A percentile compares a stretch with the other conserved stretches of the same genome.
These are phyloP conservation scores for Saprolegnia parasitica DNA, from an alignment of 352 stramenopile species.

Conservation along the genomic window DNA sequence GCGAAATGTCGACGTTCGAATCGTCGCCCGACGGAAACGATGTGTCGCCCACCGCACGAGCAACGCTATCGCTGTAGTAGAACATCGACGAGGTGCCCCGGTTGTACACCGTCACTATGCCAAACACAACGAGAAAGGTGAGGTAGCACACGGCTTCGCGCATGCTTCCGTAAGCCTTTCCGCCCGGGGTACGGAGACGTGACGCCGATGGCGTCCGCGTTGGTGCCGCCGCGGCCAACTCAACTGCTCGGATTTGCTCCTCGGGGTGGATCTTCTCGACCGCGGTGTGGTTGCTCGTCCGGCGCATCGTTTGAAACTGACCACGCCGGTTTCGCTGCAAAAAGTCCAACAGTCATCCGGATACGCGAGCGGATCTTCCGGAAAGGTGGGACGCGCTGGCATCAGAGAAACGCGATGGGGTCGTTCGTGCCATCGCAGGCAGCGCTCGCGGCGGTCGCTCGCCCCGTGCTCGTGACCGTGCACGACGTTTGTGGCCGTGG, in stretches of 20 bases:
- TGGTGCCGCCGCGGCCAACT: not conserved
- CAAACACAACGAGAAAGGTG: slow-evolving; percentile 19
- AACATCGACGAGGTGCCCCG: slow-evolving; percentile 33
- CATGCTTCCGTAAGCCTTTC: slow-evolving; percentile 6
- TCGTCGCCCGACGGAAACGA: slow-evolving; percentile 40
- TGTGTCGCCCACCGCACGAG: slow-evolving; percentile 42
- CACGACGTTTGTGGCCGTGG: slow-evolving; percentile 56
- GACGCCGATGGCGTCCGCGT: not conserved
- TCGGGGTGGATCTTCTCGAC: slow-evolving; percentile 20
- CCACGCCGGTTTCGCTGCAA: not conserved
- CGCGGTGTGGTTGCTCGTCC: not conserved
- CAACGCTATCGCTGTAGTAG: slow-evolving; percentile 60
- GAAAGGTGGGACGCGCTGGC: not conserved
- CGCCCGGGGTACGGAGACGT: not conserved
- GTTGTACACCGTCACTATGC: slow-evolving; percentile 25
- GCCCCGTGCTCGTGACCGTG: slow-evolving; percentile 56
- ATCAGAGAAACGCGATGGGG: not conserved
- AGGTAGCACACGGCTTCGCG: slow-evolving; percentile 18
- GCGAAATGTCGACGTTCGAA: slow-evolving; percentile 19
- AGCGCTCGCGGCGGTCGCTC: slow-evolving; percentile 35
- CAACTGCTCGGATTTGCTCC: not conserved
- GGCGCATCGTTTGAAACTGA: not conserved
- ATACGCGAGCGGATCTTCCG: no score
- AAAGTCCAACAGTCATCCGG: not conserved
- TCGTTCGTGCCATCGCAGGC: slow-evolving; percentile 26